A percentile compares a stretch with the other conserved stretches of the same genome.
phyloP scores from a whole-genome alignment of 495 filamentous ascomycete species.

The Trichocladium antarcticum region DNA sequence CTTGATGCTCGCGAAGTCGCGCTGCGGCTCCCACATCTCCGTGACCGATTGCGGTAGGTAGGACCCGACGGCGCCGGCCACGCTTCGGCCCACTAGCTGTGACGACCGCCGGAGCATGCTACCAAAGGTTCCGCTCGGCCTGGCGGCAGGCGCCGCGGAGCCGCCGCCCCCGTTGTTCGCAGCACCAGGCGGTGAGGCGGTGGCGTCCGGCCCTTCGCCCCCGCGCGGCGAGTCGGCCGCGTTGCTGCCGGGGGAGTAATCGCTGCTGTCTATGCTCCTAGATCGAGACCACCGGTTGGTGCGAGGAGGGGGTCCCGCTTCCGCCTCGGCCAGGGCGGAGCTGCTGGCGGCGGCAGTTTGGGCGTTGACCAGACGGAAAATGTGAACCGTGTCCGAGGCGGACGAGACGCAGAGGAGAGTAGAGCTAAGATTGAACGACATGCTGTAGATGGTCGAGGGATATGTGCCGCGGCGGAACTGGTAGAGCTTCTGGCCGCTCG shows the following conservation, averaged over 20 bases:
- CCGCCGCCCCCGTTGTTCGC: conserved; percentile 20
- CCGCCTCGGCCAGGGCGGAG: conserved; percentile 6
- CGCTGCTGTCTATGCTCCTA: conserved; percentile 37
- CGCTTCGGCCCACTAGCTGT: conserved; percentile 81
- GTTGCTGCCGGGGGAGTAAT: conserved; percentile 35
- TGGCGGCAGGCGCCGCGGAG: conserved; percentile 21
- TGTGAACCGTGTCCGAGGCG: conserved; percentile 91
- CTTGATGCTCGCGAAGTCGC: conserved; percentile 94
- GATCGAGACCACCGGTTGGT: conserved; percentile 38
- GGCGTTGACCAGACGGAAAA: conserved; percentile 59
- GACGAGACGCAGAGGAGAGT: conserved; percentile 92
- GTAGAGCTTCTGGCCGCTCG: conserved; percentile 78
- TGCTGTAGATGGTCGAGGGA: conserved; percentile 88
- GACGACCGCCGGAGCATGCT: conserved; percentile 93
- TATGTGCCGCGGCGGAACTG: conserved; percentile 93
- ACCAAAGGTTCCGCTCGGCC: conserved; percentile 59
- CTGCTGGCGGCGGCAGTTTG: conserved; percentile 3
- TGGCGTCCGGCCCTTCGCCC: conserved; percentile 31
- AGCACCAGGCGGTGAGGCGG: neutral
- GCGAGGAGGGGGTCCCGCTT: conserved; percentile 23
- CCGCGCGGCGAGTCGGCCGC: conserved; percentile 29
- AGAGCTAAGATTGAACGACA: conserved; percentile 96
- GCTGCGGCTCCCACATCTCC: conserved; percentile 92
- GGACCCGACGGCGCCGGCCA: conserved; percentile 78
- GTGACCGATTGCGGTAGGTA: conserved; percentile 87